A percentile compares a stretch with the other conserved stretches of the same genome.
Evolutionary conservation across 2,329 filamentous ascomycete genomes (phyloP).

Genomic region (Phialocephala sp.): DNA sequence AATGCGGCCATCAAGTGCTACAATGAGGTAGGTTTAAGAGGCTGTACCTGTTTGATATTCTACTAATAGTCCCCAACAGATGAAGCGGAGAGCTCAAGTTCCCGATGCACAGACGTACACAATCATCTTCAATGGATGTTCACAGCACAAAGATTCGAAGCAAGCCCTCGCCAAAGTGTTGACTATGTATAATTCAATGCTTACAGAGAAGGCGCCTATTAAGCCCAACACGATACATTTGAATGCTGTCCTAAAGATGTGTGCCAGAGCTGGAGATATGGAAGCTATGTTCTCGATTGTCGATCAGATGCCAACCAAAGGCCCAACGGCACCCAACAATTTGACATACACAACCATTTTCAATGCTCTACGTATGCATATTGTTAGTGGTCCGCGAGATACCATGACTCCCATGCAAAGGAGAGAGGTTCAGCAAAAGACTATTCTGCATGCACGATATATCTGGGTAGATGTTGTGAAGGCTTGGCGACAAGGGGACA

Average conservation of each 20-base stretch:
- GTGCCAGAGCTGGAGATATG: slow-evolving; percentile 74
- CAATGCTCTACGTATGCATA: slow-evolving; percentile 68
- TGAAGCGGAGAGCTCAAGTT: slow-evolving; percentile 89
- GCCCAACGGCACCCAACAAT: slow-evolving; percentile 67
- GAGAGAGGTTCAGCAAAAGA: slow-evolving; percentile 46
- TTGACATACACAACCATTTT: slow-evolving; percentile 84
- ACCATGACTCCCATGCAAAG: slow-evolving; percentile 39
- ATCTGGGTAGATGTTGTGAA: slow-evolving; percentile 82
- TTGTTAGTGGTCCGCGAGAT: slow-evolving; percentile 38
- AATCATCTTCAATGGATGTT: slow-evolving; percentile 78
- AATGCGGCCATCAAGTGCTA: slow-evolving; percentile 77
- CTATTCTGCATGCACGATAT: slow-evolving; percentile 69
- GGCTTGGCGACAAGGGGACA: slow-evolving; percentile 74
- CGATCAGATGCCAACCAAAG: slow-evolving; percentile 70
- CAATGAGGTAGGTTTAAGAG: slow-evolving; percentile 70
- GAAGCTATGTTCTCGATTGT: slow-evolving; percentile 81
- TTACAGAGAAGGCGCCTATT: slow-evolving; percentile 64
- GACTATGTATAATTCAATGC: slow-evolving; percentile 78
- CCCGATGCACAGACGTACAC: slow-evolving; percentile 87
- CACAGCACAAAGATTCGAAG: slow-evolving; percentile 61
- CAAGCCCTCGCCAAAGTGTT: slow-evolving; percentile 71
- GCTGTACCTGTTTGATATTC: not conserved
- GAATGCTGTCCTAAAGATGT: slow-evolving; percentile 87
- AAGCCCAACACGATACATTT: slow-evolving; percentile 80
- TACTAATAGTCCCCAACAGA: slow-evolving; percentile 55